Conservation (phyloP, 2,329 filamentous ascomycete genomes). For the Blastomyces percursus region DNA sequence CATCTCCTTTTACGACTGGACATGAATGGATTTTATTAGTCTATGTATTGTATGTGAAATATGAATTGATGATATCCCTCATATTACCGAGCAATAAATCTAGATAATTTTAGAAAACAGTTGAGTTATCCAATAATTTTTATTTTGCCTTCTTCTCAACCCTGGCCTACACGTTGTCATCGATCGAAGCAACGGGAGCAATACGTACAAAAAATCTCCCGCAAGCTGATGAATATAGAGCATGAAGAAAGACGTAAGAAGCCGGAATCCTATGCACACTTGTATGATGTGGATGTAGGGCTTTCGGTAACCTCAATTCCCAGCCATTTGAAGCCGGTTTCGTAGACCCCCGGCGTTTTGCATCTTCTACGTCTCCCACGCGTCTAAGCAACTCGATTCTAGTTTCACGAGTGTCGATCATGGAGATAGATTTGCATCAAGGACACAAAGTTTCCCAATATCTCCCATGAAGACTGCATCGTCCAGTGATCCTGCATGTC, state of each 20-base stretch:
- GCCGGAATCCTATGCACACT: background rate
- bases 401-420: background rate
- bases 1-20: conserved; percentile 60
- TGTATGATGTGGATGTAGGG: background rate
- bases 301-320: background rate
- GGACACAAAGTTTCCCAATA: background rate
- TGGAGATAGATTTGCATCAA: background rate
- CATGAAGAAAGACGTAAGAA: background rate
- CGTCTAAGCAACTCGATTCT: background rate
- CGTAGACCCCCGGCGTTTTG: background rate
- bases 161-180: background rate
- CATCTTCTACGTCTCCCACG: background rate
- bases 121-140: background rate
- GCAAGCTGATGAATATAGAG: background rate
- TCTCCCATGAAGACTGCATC: background rate
- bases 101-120: background rate
- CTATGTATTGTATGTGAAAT: background rate
- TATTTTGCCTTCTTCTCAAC: background rate
- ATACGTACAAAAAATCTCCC: background rate
- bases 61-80: background rate
- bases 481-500: background rate
- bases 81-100: no score
- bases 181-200: background rate
- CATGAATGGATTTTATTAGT: conserved; percentile 55
- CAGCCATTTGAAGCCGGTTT: background rate